Base-by-base conservation (phyloP, 148 eudicot species). In the Fagopyrum homotropicum region DNA sequence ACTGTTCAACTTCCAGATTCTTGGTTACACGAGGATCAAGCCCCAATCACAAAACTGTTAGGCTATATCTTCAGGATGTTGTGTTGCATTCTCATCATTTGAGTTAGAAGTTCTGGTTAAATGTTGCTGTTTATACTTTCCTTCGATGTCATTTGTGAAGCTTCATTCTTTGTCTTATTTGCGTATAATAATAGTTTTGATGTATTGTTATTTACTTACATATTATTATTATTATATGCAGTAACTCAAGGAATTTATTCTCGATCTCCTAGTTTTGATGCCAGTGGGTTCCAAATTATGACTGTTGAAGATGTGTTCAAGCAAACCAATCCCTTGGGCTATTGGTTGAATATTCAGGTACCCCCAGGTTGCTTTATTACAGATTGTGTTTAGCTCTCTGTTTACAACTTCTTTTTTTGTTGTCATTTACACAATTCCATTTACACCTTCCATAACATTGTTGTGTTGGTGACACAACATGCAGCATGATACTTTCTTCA, bases 321-420 rank as follows among this genome's bases (percentile, higher is more conserved):
- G 64, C 81, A 77, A 63, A 74, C 71, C 47, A 72, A 73, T 52
- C 90, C 94, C 56, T 84, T 85, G 4, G 86, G 87, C 30, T 74
- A 83, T 9, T 95, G 99, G 99, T 84, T 95, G 68, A 95, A 90
- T 79, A 73, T 92, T 60, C 86, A 89, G 98, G 99, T 95, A 82
- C 46, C 4, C 73, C 40, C 46, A 40, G 4, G 44, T 43, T 74
- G 76, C 57, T 51, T 22, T 66, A n/a, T 43, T 43, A 29, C 8
- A 12, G 19, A 30, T 2, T 7, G 49, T 19, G 17, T 4, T 9
- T 4, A 19, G 22, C 55, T 72, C 51, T 72, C 52, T 19, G 19
- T 72, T 72, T 72, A 11, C 40, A 72, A 17, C 3, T 40, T 19
- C 1, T 47, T 70, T 47, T 70, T 46, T 47, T 22, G 26, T 22